A percentile compares a stretch with the other conserved stretches of the same genome.
phyloP scores from a whole-genome alignment of 2,329 filamentous ascomycete genomes.

The Arthroderma sp. region DNA sequence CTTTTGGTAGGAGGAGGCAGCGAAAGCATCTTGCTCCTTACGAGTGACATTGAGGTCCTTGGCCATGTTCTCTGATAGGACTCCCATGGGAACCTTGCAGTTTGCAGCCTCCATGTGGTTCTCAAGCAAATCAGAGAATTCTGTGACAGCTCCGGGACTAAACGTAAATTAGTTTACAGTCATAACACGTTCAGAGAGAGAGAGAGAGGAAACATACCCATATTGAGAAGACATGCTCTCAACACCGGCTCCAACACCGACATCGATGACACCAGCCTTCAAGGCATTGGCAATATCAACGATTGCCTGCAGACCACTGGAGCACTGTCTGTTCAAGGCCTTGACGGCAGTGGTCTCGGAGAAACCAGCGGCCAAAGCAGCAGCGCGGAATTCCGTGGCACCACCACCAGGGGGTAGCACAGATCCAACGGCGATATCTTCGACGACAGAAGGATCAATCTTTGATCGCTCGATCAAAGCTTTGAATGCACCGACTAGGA shows the following conservation, averaged over 20 bases:
- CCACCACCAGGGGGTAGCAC: conserved; percentile 88
- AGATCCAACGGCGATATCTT: conserved; percentile 84
- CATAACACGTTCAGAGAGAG: background rate
- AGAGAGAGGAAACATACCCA: conserved; percentile 46
- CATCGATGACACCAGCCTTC: conserved; percentile 79
- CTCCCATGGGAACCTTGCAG: conserved; percentile 97
- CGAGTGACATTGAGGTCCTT: conserved; percentile 65
- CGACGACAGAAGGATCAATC: conserved; percentile 76
- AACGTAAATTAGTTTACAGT: background rate
- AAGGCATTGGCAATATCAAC: conserved; percentile 93
- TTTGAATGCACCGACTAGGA: conserved; percentile 73
- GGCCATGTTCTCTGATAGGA: conserved; percentile 89
- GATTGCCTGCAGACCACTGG: conserved; percentile 79
- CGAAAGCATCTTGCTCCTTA: conserved; percentile 75
- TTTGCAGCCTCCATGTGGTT: conserved; percentile 70
- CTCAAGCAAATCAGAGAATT: conserved; percentile 86
- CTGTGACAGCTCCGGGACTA: conserved; percentile 70
- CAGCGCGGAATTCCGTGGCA: conserved; percentile 92
- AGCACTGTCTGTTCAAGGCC: conserved; percentile 88
- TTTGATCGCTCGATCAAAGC: conserved; percentile 70
- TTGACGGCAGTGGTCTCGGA: conserved; percentile 74
- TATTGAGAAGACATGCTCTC: conserved; percentile 95
- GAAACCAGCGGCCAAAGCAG: conserved; percentile 81
- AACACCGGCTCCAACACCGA: conserved; percentile 86
- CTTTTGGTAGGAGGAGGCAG: conserved; percentile 78